Base-by-base conservation (phyloP, 805 yeast species). In the Yueomyces sinensis region DNA sequence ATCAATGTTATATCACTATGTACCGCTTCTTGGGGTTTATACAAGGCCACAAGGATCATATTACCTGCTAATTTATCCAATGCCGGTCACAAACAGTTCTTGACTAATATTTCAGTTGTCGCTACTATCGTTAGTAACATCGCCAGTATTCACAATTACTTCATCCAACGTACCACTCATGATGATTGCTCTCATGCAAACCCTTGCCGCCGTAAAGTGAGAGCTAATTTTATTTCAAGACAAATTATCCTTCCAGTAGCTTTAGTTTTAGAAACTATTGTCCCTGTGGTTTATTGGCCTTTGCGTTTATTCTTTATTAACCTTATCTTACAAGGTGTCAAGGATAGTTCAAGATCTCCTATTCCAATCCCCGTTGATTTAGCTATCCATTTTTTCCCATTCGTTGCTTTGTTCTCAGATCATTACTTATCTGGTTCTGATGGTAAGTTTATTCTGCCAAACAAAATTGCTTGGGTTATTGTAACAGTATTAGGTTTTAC, bases 21-120 rank as follows among this genome's bases (percentile, higher is more conserved):
- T 9, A 43, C 50, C 14, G 42, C 50, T 13, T 33, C 45, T 3
- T 53, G 49, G 42, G 62, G 61, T 9, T 33, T 54, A n/a, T 40
- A 39, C 33, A 32, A 36, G n/a, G 53, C 56, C 24, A 37, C 54
- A 4, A 19, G 31, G 13, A 39, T 58, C 11, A 30, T 47, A 13
- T 54, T 80, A 18, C 84, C 86, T 1, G 59, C 55, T 1, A 59
- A 55, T 27, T 53, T 79, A 19, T 59, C 47, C 2, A 52, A 57
- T 17, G 89, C 76, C 1, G 89, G 89, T 2, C 80, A 72, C 37
- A 68, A 66, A 56, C 89, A 81, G 48, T 81, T 81, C 49, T 60
- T 80, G 33, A 81, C 91, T 4, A 79, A 77, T 48, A 46, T 78
- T n/a, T 68, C 79, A 7, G 62, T 77, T 23, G 46, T 56, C 2